These are phyloP conservation scores for Cyberlindnera samutprakarnensis DNA, from an alignment of 805 yeast species.

Conservation along the genomic window DNA sequence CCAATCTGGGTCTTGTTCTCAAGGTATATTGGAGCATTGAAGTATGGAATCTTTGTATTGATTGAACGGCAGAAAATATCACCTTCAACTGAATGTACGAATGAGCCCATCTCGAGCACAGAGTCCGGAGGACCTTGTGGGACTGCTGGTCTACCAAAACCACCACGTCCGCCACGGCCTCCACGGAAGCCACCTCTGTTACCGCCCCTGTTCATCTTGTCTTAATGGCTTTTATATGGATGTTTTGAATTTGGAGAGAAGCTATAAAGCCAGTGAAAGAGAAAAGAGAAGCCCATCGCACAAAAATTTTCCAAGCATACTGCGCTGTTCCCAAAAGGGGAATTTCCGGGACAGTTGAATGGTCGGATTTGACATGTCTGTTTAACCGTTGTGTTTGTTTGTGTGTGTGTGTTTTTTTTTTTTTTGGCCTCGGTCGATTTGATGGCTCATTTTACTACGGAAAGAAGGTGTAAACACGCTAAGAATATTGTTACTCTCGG, in stretches of 20 bases:
- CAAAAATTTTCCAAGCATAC: constrained; percentile 11
- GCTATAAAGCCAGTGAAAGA: no score
- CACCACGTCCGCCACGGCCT: constrained; percentile 58
- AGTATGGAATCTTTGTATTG: constrained; percentile 91
- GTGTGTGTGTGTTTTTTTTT: neutral
- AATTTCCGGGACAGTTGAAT: constrained; percentile 1
- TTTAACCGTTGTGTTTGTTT: neutral
- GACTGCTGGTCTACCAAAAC: constrained; percentile 62
- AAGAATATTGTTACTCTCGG: no score
- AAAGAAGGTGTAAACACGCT: no score
- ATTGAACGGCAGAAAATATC: constrained; percentile 95
- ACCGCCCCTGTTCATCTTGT: constrained; percentile 34
- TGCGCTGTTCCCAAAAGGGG: constrained; percentile 1
- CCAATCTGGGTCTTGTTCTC: constrained; percentile 96
- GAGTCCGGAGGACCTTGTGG: constrained; percentile 96
- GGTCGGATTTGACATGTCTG: no score
- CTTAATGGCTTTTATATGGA: neutral
- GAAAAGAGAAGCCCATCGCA: no score
- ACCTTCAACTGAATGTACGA: constrained; percentile 89
- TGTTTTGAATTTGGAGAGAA: no score
- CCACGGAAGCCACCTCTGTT: constrained; percentile 54
- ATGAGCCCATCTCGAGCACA: constrained; percentile 92
- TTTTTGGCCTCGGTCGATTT: neutral
- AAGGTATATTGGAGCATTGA: constrained; percentile 96
- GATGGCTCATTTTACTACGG: neutral